These are phyloP conservation scores for Pythium insidiosum DNA, from an alignment of 352 stramenopile genomes.

Conservation along the genomic window DNA sequence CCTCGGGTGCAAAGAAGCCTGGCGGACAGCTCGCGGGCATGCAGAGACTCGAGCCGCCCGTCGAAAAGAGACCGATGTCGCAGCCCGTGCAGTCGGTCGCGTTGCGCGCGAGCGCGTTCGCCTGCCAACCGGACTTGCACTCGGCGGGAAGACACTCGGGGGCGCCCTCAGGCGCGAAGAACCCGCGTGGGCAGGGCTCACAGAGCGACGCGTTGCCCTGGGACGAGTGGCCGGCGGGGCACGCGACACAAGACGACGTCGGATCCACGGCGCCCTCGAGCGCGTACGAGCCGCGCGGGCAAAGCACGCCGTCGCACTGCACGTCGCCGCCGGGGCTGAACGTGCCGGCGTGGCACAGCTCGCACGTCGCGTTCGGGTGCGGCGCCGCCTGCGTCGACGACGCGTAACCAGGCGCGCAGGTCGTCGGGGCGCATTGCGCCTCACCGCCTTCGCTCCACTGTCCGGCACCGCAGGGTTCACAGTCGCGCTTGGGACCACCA, in stretches of 20 bases:
- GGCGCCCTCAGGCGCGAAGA: conserved; percentile 16
- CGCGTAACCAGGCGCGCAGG: conserved; percentile 20
- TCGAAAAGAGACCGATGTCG: conserved; percentile 29
- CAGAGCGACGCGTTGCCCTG: conserved; percentile 26
- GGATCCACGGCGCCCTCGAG: conserved; percentile 19
- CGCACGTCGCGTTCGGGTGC: conserved; percentile 23
- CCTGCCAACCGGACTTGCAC: conserved; percentile 29
- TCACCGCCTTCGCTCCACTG: conserved; percentile 25
- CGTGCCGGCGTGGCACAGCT: conserved; percentile 18
- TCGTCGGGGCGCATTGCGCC: conserved; percentile 13
- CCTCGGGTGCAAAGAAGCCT: conserved; percentile 25
- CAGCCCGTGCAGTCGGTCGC: conserved; percentile 34
- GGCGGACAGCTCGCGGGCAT: conserved; percentile 25
- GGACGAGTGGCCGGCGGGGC: conserved; percentile 24
- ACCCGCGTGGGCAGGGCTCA: conserved; percentile 20
- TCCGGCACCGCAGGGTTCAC: conserved; percentile 23
- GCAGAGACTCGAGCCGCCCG: conserved; percentile 22
- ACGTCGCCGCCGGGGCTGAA: conserved; percentile 22
- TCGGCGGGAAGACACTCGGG: conserved; percentile 19
- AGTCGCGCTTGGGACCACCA: conserved; percentile 25
- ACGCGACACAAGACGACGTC: conserved; percentile 18
- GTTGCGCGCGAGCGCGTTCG: conserved; percentile 25
- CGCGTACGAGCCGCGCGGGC: conserved; percentile 17
- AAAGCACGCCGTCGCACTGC: conserved; percentile 27
- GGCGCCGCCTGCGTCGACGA: conserved; percentile 14